These are phyloP conservation scores for Daedaleopsis sinensis DNA, from an alignment of 768 basidiomycete genomes.

Conservation along the genomic window DNA sequence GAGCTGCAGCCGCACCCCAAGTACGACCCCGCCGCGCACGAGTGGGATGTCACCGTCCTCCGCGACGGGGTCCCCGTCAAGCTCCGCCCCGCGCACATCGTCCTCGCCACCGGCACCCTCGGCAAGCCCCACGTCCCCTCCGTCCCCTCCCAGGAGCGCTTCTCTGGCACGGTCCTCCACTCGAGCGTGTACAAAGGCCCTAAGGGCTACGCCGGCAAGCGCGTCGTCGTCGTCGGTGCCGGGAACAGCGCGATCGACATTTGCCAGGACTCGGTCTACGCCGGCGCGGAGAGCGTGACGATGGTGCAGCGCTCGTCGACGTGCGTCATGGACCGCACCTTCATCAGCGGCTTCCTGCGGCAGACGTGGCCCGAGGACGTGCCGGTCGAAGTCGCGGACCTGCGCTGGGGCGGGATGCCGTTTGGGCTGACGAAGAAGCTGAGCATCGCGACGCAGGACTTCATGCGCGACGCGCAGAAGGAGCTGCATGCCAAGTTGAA, in stretches of 20 bases:
- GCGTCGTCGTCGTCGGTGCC: constrained; percentile 44
- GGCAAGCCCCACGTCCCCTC: constrained; percentile 39
- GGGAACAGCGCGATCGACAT: constrained; percentile 45
- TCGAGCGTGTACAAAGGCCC: constrained; percentile 36
- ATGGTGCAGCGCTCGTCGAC: constrained; percentile 48
- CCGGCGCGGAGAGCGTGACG: constrained; percentile 39
- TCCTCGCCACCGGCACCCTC: constrained; percentile 41
- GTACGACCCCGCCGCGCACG: constrained; percentile 35
- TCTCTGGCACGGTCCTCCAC: constrained; percentile 38
- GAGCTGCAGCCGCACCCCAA: constrained; percentile 33
- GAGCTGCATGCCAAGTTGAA: constrained; percentile 38
- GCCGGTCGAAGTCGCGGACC: constrained; percentile 29
- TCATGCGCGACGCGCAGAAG: constrained; percentile 33
- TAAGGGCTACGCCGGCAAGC: constrained; percentile 34
- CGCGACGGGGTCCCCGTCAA: constrained; percentile 32
- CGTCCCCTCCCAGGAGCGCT: constrained; percentile 29
- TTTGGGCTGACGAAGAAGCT: constrained; percentile 28
- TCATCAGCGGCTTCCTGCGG: neutral
- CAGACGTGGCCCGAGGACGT: constrained; percentile 18
- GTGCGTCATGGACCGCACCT: constrained; percentile 31
- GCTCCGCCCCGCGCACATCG: constrained; percentile 42
- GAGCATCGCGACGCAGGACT: constrained; percentile 19
- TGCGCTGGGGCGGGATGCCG: constrained; percentile 28
- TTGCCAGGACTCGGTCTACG: constrained; percentile 39
- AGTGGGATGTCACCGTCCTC: constrained; percentile 40